Conservation (phyloP, 208 protist genomes). For the Leishmania turanica region DNA sequence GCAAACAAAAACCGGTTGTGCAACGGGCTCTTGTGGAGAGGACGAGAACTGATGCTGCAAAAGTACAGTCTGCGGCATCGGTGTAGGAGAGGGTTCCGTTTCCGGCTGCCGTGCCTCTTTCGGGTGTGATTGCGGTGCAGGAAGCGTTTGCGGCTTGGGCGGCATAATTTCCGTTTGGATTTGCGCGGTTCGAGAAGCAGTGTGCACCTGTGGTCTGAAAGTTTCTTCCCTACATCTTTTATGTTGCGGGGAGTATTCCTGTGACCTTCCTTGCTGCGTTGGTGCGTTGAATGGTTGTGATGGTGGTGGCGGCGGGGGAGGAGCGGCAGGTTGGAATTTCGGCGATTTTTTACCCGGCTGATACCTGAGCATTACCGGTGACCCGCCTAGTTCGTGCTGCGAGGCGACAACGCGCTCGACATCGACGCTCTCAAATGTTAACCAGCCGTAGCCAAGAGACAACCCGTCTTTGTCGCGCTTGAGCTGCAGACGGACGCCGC, state of each 20-base stretch:
- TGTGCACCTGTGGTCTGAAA: too few species aligned
- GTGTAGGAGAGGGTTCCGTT: not conserved
- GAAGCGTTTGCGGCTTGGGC: not conserved
- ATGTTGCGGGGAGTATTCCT: not conserved
- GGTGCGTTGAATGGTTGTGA: not conserved
- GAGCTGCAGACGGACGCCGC: conserved; percentile 23
- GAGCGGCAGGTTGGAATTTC: not conserved
- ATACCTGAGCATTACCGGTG: conserved; percentile 4
- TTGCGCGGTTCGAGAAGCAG: not conserved
- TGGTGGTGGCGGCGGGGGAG: not conserved
- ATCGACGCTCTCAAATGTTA: conserved; percentile 33
- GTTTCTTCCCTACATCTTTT: not conserved
- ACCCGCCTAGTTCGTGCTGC: conserved; percentile 11
- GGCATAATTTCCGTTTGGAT: not conserved
- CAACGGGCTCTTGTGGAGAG: not conserved
- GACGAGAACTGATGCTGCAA: not conserved
- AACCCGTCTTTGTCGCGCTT: conserved; percentile 48
- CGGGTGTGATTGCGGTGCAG: not conserved
- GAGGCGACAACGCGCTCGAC: conserved; percentile 3
- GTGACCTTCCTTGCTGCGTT: not conserved
- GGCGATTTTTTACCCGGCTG: not conserved
- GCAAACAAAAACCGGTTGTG: conserved; percentile 44
- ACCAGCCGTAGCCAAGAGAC: conserved; percentile 70
- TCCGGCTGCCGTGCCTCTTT: not conserved
- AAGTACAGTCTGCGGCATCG: not conserved